These are phyloP conservation scores for Gymnopilus junonius DNA, from an alignment of 768 basidiomycete species.

Conservation along the genomic window DNA sequence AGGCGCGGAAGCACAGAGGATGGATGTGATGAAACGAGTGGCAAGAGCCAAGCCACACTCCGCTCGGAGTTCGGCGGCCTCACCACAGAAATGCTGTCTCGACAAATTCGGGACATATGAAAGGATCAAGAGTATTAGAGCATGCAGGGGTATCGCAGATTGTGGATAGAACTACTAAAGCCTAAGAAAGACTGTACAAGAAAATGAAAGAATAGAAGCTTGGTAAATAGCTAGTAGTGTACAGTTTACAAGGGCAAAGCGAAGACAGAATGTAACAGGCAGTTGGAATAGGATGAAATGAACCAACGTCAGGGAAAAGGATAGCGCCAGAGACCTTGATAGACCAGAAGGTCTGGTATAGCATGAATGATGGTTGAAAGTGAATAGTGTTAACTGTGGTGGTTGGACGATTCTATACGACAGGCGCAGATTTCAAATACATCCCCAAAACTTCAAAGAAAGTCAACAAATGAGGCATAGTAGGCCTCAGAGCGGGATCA, in stretches of 20 bases:
- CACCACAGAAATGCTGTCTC: not conserved
- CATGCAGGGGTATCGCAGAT: not conserved
- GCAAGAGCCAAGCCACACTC: too few relatives aligned
- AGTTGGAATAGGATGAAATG: not conserved
- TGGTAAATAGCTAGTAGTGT: too few relatives aligned
- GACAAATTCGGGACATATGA: not conserved
- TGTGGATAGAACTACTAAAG: not conserved
- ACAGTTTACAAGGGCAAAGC: not conserved
- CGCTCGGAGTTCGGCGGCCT: not conserved
- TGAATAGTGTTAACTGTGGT: not conserved
- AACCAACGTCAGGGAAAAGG: not conserved
- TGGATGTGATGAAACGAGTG: not conserved
- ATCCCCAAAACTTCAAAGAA: conserved; percentile 33
- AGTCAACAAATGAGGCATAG: conserved; percentile 43
- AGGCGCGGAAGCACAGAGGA: not conserved
- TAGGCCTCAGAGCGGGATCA: conserved; percentile 41
- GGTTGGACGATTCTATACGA: not conserved
- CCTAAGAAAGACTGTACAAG: not conserved
- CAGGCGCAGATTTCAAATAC: not conserved
- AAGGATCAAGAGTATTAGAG: not conserved
- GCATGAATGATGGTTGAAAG: not conserved
- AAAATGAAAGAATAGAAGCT: not conserved
- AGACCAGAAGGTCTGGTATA: not conserved
- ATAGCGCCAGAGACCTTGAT: not conserved
- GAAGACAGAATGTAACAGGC: not conserved